Evolutionary conservation across 2,329 filamentous ascomycete genomes (phyloP), one percentile per base, ranked within the genome.

Genomic region (Penicillium sp.): DNA sequence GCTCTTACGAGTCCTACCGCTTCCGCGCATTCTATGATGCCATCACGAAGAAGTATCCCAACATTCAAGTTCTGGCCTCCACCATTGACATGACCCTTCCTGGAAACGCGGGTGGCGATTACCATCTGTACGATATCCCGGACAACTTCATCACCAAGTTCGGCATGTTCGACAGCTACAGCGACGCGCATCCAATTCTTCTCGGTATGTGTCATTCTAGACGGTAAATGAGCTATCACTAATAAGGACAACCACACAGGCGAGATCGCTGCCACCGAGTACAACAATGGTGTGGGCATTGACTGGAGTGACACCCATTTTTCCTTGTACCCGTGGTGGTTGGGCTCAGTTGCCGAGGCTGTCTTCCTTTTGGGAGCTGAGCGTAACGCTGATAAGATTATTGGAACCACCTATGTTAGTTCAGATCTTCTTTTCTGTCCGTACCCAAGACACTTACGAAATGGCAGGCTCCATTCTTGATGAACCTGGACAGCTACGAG

Each of bases 351-450:
- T 2, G 83, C 83, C 14, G 88, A 90, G 71, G 87, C 86, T 26
- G 80, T 90, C n/a, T 87, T 84, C 58, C 78, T 89, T 16, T 80
- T 90, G 63, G 85, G 87, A 19, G 84, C 85, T 33, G 88, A 90
- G 79, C 81, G 87, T 58, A 90, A 90, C 73, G 66, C 69, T 2
- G 67, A 72, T 60, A 71, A 70, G 52, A 64, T 72, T 10, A 66
- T 72, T 6, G 70, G 70, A 59, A 67, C 66, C 0, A 73, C 70
- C 35, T 73, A 72, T 37, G 71, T 72, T 55, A 59, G 70, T 38
- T 7, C 1, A 6, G 14, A 28, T 19, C 11, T 2, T 11, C 7
- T 3, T 8, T 10, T 2, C 25, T 16, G 0, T 25, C 38, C 1
- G 16, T 2, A 6, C 5, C 2, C 3, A 28, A 26, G 10, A 28